Percentiles rank a stretch among this genome's conserved stretches.
phyloP scores from a whole-genome alignment of 345 rosid species.

The Arabis hirsuta region DNA sequence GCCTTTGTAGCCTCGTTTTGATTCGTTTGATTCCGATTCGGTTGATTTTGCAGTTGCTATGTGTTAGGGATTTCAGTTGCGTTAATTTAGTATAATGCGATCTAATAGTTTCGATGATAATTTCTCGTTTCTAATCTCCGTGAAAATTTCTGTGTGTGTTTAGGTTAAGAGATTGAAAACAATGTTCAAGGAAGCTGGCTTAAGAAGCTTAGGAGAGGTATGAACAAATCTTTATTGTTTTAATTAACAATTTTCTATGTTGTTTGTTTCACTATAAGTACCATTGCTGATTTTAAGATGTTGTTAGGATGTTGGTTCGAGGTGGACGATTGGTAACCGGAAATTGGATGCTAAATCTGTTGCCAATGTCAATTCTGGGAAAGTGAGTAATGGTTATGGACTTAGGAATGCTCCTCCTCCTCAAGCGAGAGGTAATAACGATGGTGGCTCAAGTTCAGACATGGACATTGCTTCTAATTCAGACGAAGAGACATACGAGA shows the following conservation, averaged over 20 bases:
- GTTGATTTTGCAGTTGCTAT: constrained; percentile 6
- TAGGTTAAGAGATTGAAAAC: background rate
- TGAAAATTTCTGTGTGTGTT: background rate
- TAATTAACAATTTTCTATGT: background rate
- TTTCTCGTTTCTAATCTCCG: background rate
- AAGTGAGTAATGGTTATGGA: constrained; percentile 42
- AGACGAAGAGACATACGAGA: constrained; percentile 57
- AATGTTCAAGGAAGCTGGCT: constrained; percentile 44
- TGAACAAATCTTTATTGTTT: background rate
- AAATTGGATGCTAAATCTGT: constrained; percentile 44
- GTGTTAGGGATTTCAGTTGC: constrained; percentile 13
- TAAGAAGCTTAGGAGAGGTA: constrained; percentile 44
- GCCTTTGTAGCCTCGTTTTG: background rate
- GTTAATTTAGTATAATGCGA: background rate
- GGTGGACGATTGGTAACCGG: constrained; percentile 37
- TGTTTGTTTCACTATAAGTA: constrained; percentile 6
- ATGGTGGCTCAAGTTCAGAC: constrained; percentile 62
- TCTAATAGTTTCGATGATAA: background rate
- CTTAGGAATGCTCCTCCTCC: constrained; percentile 50
- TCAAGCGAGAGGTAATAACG: constrained; percentile 40
- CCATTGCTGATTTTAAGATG: constrained; percentile 1
- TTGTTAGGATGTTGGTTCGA: constrained; percentile 44
- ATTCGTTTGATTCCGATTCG: background rate
- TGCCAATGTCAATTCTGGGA: constrained; percentile 39
- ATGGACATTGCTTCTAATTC: constrained; percentile 67